Base-by-base conservation (phyloP, 1,139 yeast genomes). In the Yamadazyma songkhlaensis region DNA sequence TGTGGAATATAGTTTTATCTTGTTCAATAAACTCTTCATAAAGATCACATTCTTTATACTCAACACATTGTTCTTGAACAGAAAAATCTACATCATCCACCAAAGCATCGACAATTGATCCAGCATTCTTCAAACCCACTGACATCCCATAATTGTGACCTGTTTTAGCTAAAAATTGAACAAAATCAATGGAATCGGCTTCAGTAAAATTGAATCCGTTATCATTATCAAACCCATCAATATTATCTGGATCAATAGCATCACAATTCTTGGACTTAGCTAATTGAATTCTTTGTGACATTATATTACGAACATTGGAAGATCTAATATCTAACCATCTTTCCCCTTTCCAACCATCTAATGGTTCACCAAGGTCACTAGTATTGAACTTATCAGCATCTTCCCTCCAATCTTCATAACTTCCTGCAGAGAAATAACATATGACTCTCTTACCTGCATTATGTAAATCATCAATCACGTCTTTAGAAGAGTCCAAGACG, bases 401-500 rank as follows among this genome's bases (percentile, higher is more conserved):
- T 6, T 39, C 36, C 25, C 59, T 43, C 59, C 58, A 53, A 31
- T 50, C 37, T 34, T 55, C 60, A 40, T 49, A 54, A 29, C 53
- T 50, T 5, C 60, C 59, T 3, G 57, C 59, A 2, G 59, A 54
- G 30, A 55, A 53, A 31, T 55, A 54, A 35, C 59, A 55, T 6
- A 54, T 45, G n/a, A 54, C 57, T 24, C 39, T 42, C 29, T 47
- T 50, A 5, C 45, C 46, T 3, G 42, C 36, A 3, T 44, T 25
- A 10, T 54, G 52, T 3, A 55, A 32, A 2, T 36, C 15, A 3
- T 39, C 38, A 27, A 55, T 51, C 3, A 32, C 14, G 6, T 28
- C 23, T 8, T 34, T 32, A 4, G 40, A 29, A 11, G 45, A 39
- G 9, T 53, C 58, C 32, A 49, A 51, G n/a, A 51, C 45, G 31